These are phyloP conservation scores for Zymoseptoria brevis DNA, from an alignment of 2,329 filamentous ascomycete genomes.

Conservation along the genomic window DNA sequence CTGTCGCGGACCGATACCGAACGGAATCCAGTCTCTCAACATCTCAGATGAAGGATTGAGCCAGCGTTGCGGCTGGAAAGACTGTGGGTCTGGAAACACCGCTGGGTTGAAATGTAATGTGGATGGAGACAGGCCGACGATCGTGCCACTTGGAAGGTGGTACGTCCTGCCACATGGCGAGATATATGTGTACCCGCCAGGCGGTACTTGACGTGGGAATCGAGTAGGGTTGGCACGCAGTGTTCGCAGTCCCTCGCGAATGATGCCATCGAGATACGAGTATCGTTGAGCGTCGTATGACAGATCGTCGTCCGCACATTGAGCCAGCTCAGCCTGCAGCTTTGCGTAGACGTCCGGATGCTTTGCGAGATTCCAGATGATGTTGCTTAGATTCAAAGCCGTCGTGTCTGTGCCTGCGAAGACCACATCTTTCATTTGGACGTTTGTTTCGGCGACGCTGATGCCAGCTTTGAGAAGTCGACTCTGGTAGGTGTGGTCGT, in stretches of 20 bases:
- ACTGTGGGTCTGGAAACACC: slow-evolving; percentile 37
- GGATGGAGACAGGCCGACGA: slow-evolving; percentile 40
- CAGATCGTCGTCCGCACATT: slow-evolving; percentile 18
- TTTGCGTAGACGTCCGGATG: slow-evolving; percentile 34
- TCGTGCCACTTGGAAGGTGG: slow-evolving; percentile 34
- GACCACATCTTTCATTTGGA: slow-evolving; percentile 48
- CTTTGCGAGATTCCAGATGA: slow-evolving; percentile 40
- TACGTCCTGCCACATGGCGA: slow-evolving; percentile 10
- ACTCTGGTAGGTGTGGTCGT: slow-evolving; percentile 41
- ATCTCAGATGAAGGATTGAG: slow-evolving; percentile 32
- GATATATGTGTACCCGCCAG: slow-evolving; percentile 30
- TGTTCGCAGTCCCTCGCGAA: slow-evolving; percentile 45
- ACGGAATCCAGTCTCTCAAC: slow-evolving; percentile 40
- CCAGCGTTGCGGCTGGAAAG: slow-evolving; percentile 46
- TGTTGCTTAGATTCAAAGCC: slow-evolving; percentile 44
- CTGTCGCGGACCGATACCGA: slow-evolving; percentile 41
- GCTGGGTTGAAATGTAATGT: slow-evolving; percentile 41
- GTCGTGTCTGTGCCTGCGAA: slow-evolving; percentile 50
- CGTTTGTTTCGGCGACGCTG: slow-evolving; percentile 37
- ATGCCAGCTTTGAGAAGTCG: slow-evolving; percentile 41
- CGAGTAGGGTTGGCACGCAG: slow-evolving; percentile 46
- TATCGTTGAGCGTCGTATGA: slow-evolving; percentile 30
- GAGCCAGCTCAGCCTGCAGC: slow-evolving; percentile 31
- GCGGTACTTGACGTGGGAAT: slow-evolving; percentile 42
- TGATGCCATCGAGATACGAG: slow-evolving; percentile 42